Conservation (phyloP, 768 basidiomycete species). For the Mycena vulgaris region DNA sequence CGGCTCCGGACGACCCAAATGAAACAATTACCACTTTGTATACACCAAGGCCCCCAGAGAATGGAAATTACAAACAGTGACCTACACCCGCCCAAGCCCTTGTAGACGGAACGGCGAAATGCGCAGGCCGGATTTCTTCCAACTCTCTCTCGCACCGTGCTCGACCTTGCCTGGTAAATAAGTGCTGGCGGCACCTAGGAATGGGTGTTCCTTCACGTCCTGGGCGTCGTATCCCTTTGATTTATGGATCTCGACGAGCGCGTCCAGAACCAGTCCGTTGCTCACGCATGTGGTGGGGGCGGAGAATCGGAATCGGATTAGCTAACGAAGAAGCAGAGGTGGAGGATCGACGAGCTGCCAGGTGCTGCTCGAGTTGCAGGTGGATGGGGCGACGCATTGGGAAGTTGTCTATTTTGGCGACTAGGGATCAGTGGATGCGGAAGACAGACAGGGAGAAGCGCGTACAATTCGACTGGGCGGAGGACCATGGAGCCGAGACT, state of each 20-base stretch:
- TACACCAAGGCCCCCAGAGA: not conserved
- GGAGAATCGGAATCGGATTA: not conserved
- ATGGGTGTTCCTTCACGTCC: not conserved
- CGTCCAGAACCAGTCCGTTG: not conserved
- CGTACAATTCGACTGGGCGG: not conserved
- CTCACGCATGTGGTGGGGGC: not conserved
- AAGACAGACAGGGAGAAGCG: not conserved
- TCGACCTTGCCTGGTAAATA: not conserved
- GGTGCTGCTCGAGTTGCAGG: not conserved
- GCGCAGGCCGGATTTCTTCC: slow-evolving; percentile 18
- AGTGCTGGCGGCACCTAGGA: not conserved
- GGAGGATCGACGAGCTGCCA: not conserved
- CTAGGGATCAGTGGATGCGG: not conserved
- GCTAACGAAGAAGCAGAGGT: not conserved
- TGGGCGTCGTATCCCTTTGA: not conserved
- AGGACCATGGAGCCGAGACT: not conserved
- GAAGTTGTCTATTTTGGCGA: slow-evolving; percentile 1
- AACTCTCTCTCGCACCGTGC: slow-evolving; percentile 16
- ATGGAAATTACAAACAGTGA: not conserved
- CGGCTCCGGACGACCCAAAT: too few species aligned
- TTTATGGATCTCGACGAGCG: not conserved
- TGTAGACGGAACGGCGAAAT: slow-evolving; percentile 27
- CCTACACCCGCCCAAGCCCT: not conserved
- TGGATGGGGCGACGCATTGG: not conserved
- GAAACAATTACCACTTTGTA: not conserved